phyloP scores from a whole-genome alignment of 2,329 filamentous ascomycete genomes.

The Neonectria punicea region DNA sequence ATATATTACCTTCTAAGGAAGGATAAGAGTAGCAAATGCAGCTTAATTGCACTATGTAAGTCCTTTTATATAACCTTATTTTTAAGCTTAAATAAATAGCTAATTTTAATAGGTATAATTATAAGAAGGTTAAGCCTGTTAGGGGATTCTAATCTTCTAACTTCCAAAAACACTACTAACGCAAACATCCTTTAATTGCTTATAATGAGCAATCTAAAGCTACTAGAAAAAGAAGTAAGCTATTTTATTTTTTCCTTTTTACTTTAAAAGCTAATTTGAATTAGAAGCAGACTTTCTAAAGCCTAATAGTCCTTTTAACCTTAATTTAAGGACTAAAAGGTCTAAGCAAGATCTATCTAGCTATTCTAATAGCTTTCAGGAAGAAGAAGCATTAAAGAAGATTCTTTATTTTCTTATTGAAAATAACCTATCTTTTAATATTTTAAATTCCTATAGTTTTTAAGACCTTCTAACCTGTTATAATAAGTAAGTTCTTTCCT shows the following conservation, averaged over 20 bases:
- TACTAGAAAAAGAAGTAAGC: neutral
- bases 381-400: neutral
- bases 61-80: neutral
- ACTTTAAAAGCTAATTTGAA: neutral
- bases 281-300: neutral
- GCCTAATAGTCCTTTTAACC: neutral
- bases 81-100: neutral
- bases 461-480: slow-evolving; percentile 3
- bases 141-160: neutral
- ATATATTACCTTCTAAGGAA: neutral
- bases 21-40: neutral
- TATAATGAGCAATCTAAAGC: neutral
- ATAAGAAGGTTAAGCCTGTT: neutral
- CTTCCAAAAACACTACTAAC: neutral
- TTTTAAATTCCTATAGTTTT: neutral
- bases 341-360: neutral
- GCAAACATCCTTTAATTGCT: neutral
- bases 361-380: neutral
- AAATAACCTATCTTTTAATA: slow-evolving; percentile 4
- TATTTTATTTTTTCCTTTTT: neutral
- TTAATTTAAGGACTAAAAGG: neutral
- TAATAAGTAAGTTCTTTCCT: slow-evolving; percentile 1
- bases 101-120: neutral
- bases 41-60: neutral
- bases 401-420: neutral